Conservation (phyloP, 2,329 filamentous ascomycete species). For the Microsporum canis region DNA sequence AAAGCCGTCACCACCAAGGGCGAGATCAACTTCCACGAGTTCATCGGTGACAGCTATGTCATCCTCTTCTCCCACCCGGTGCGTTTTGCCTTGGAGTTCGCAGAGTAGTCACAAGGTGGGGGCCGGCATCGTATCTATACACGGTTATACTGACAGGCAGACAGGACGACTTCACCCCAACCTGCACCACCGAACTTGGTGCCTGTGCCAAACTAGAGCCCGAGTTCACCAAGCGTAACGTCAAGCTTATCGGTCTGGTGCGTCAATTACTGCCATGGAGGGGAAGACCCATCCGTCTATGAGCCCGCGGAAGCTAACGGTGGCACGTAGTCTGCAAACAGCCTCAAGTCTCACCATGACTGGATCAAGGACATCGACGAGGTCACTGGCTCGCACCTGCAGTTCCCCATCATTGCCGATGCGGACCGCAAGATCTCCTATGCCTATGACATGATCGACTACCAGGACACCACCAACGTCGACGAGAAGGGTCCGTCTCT, state of each 20-base stretch:
- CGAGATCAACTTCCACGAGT: conserved; percentile 59
- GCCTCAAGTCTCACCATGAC: conserved; percentile 65
- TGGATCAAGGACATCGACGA: conserved; percentile 89
- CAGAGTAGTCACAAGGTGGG: conserved; percentile 6
- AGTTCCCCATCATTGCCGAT: conserved; percentile 73
- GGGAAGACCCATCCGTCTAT: background rate
- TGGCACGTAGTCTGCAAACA: conserved; percentile 55
- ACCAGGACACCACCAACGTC: conserved; percentile 71
- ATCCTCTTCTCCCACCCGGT: conserved; percentile 61
- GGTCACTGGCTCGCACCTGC: conserved; percentile 57
- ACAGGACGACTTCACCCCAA: conserved; percentile 69
- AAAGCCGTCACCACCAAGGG: conserved; percentile 56
- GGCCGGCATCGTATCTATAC: too few species aligned
- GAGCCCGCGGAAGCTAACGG: background rate
- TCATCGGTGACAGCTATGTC: conserved; percentile 59
- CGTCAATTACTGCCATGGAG: conserved; percentile 8
- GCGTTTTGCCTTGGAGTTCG: conserved; percentile 8
- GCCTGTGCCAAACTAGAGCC: conserved; percentile 81
- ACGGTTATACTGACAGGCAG: background rate
- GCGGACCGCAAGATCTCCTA: conserved; percentile 66
- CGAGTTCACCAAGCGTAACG: conserved; percentile 75
- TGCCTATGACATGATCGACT: conserved; percentile 72
- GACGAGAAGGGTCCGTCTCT: conserved; percentile 52
- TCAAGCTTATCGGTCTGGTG: conserved; percentile 80
- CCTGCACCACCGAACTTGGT: conserved; percentile 91